These are phyloP conservation scores for Aspergillus pseudotamarii DNA, from an alignment of 2,329 filamentous ascomycete species.

Conservation along the genomic window DNA sequence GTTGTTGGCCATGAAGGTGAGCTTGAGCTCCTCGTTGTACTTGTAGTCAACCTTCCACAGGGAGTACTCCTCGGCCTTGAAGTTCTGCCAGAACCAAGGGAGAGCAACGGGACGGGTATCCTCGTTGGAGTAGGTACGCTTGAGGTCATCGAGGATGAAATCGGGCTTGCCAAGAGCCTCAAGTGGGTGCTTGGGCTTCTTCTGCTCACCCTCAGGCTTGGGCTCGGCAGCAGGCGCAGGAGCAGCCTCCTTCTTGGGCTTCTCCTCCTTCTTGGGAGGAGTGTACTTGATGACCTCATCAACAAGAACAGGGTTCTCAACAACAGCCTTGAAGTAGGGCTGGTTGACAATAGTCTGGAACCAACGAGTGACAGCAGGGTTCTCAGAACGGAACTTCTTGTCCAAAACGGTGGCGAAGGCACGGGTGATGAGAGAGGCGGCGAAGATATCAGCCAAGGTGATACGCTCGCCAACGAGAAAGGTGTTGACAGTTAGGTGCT, in stretches of 20 bases:
- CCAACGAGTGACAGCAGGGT: constrained; percentile 91
- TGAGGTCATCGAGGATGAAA: constrained; percentile 92
- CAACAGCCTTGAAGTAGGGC: constrained; percentile 82
- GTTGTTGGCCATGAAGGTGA: constrained; percentile 99
- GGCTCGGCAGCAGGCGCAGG: constrained; percentile 56
- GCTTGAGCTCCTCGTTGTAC: constrained; percentile 97
- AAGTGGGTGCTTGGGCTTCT: constrained; percentile 95
- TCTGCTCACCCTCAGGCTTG: constrained; percentile 65
- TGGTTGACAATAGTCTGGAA: constrained; percentile 93
- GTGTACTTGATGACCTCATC: constrained; percentile 76
- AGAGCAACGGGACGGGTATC: constrained; percentile 79
- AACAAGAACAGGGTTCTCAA: constrained; percentile 73
- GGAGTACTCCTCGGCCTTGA: constrained; percentile 92
- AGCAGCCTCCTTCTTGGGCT: constrained; percentile 72
- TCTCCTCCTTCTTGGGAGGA: constrained; percentile 71
- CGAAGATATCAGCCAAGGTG: constrained; percentile 93
- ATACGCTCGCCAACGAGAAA: constrained; percentile 97
- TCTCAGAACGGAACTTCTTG: constrained; percentile 78
- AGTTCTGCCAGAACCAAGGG: constrained; percentile 98
- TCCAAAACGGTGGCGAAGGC: constrained; percentile 95
- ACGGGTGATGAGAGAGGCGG: constrained; percentile 74
- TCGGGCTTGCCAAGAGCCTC: constrained; percentile 79
- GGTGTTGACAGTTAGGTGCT: constrained; percentile 88
- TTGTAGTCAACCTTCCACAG: constrained; percentile 95
- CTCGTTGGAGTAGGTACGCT: constrained; percentile 97